Conservation (phyloP, 495 filamentous ascomycete species). For the Thozetella sp. region DNA sequence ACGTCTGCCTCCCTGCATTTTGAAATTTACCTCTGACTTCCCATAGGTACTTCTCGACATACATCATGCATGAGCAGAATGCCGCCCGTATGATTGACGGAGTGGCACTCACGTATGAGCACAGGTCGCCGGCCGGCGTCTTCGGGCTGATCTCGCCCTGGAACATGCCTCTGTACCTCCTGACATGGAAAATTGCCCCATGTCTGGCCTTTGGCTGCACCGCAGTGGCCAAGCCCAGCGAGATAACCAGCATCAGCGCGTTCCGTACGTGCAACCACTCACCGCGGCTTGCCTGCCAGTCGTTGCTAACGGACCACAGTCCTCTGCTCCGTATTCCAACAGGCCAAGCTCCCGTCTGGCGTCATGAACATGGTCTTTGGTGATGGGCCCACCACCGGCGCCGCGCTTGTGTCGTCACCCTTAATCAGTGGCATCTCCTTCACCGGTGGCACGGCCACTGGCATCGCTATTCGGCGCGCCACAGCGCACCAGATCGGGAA, state of each 20-base stretch:
- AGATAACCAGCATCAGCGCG: constrained; percentile 40
- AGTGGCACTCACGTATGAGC: constrained; percentile 22
- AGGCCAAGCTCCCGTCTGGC: constrained; percentile 52
- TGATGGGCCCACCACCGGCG: constrained; percentile 49
- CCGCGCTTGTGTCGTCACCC: constrained; percentile 45
- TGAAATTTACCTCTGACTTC: not conserved
- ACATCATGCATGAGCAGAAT: constrained; percentile 25
- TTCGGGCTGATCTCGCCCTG: constrained; percentile 27
- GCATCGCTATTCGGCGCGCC: constrained; percentile 22
- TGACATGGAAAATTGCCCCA: constrained; percentile 28
- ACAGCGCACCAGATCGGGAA: constrained; percentile 55
- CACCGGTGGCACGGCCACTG: constrained; percentile 49
- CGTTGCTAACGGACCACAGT: constrained; percentile 31
- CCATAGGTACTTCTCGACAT: constrained; percentile 24
- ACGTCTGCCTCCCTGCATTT: not conserved
- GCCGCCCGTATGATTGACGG: constrained; percentile 21
- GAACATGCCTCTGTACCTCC: constrained; percentile 29
- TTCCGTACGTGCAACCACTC: constrained; percentile 46
- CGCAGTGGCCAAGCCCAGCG: constrained; percentile 25
- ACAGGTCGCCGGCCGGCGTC: constrained; percentile 24
- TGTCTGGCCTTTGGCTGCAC: constrained; percentile 29
- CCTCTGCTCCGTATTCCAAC: constrained; percentile 25
- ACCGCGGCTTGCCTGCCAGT: not conserved
- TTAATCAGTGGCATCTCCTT: constrained; percentile 53
- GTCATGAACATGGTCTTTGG: constrained; percentile 56